Conservation (phyloP, 495 filamentous ascomycete species). For the Diplogelasinospora grovesii region DNA sequence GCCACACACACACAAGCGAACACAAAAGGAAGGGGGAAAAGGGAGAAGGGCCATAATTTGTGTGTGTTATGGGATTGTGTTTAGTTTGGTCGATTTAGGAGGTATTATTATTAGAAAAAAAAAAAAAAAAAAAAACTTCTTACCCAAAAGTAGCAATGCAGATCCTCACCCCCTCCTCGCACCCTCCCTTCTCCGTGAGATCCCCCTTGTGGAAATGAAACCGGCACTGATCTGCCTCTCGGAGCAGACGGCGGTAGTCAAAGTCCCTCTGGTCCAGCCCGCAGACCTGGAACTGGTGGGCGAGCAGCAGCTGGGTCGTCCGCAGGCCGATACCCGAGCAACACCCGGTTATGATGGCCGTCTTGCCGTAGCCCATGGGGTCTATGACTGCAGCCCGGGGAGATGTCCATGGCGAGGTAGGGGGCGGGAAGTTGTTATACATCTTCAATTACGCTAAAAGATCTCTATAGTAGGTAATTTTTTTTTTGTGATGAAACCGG, state of each 20-base stretch:
- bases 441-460: too few species aligned
- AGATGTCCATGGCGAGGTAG: too few species aligned
- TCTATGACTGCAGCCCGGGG: slow-evolving; percentile 12
- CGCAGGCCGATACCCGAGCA: slow-evolving; percentile 38
- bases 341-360: slow-evolving; percentile 37
- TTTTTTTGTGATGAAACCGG: too few species aligned
- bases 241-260: slow-evolving; percentile 22
- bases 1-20: too few species aligned
- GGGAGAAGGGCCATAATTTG: too few species aligned
- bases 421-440: too few species aligned
- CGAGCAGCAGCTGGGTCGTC: slow-evolving; percentile 30
- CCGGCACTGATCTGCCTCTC: slow-evolving; percentile 19
- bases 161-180: slow-evolving; percentile 25
- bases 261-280: slow-evolving; percentile 30
- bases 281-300: slow-evolving; percentile 31
- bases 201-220: slow-evolving; percentile 32
- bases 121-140: slow-evolving; percentile 7
- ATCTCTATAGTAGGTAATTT: too few species aligned
- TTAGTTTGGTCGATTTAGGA: too few species aligned
- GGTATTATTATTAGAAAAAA: neutral
- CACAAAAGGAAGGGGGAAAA: too few species aligned
- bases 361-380: slow-evolving; percentile 23
- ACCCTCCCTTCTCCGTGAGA: slow-evolving; percentile 17
- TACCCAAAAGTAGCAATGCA: slow-evolving; percentile 27
- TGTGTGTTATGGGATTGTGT: too few species aligned